Conservation (phyloP, 1,139 yeast genomes). For the Tardiomyces digboiensis region DNA sequence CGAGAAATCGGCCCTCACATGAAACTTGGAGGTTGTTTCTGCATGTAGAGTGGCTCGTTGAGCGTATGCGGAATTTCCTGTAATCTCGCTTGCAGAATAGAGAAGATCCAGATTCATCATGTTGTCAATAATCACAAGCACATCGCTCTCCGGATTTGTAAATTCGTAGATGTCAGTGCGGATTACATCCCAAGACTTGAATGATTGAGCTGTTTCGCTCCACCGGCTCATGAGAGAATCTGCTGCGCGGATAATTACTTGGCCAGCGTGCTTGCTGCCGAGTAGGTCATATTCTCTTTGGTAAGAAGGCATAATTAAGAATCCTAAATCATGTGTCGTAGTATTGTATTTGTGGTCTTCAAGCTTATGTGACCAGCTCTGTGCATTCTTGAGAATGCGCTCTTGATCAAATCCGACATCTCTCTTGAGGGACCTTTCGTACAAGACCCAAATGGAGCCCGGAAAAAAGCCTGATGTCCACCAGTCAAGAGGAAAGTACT, state of each 20-base stretch:
- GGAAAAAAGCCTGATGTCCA: too few relatives aligned
- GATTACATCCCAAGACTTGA: slow-evolving; percentile 22
- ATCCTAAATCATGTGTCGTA: slow-evolving; percentile 26
- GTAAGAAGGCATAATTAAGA: slow-evolving; percentile 21
- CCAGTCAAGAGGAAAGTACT: too few relatives aligned
- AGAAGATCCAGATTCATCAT: slow-evolving; percentile 26
- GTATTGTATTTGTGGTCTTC: slow-evolving; percentile 17
- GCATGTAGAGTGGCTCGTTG: slow-evolving; percentile 25
- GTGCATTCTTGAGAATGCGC: slow-evolving; percentile 17
- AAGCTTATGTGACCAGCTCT: slow-evolving; percentile 19
- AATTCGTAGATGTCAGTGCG: slow-evolving; percentile 12
- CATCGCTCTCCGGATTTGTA: slow-evolving; percentile 15
- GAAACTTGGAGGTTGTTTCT: slow-evolving; percentile 20
- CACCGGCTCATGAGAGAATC: slow-evolving; percentile 20
- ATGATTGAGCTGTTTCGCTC: slow-evolving; percentile 18
- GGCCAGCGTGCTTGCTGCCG: slow-evolving; percentile 13
- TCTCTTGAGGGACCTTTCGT: too few relatives aligned
- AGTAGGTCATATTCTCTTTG: slow-evolving; percentile 17
- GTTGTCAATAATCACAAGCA: slow-evolving; percentile 25
- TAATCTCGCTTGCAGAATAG: slow-evolving; percentile 19
- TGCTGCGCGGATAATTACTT: slow-evolving; percentile 20
- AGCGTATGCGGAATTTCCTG: slow-evolving; percentile 21
- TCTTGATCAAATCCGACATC: slow-evolving; percentile 5
- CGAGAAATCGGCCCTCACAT: slow-evolving; percentile 18
- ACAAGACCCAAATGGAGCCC: too few relatives aligned